Base-by-base conservation (phyloP, 1,139 yeast genomes). In the Sugiyamaella sp. region DNA sequence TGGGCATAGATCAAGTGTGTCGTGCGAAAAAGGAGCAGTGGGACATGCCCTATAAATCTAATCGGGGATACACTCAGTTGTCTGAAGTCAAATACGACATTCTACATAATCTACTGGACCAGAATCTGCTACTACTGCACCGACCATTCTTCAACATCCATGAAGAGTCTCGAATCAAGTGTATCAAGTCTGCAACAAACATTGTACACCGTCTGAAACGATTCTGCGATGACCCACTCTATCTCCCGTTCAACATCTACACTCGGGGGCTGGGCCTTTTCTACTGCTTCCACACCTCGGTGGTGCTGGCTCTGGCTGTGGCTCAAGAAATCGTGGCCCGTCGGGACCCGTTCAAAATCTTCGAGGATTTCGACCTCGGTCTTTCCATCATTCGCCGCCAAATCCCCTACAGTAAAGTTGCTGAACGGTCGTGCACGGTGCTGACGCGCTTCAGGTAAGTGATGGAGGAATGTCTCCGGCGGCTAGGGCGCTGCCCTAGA, bases 261-360 rank as follows among this genome's bases (percentile, higher is more conserved):
- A 37, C 47, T 8, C 49, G 57, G 9, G 57, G 54, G 14, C 43
- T 54, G 9, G 57, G 57, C 2, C 22, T 47, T n/a, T 54, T 54
- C 29, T 54, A 54, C 44, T 48, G 52, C 16, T 54, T 54, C 41
- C 57, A 54, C 27, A 46, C 54, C 2, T 27, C 54, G n/a, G 53
- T 54, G 4, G 49, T 54, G 17, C 38, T 50, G 33, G 57, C 57
- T 2, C 43, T 51, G 3, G 55, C 49, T 4, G 52, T 46, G 10
- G 57, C 54, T 6, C 54, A 51, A 46, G 46, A 51, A 21, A 39
- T 48, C 1, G 51, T 40, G 17, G 37, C 48, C 12, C 40, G 16
- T 20, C 45, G 51, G 4, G 52, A 38, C 25, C 46, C 44, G 2
- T 46, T 32, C 22, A 24, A 29, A 33, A 24, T 50, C 8, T 43